Evolutionary conservation across 805 yeast species (phyloP), one percentile per base, ranked within the genome.

Genomic region (Ascoidea asiatica): DNA sequence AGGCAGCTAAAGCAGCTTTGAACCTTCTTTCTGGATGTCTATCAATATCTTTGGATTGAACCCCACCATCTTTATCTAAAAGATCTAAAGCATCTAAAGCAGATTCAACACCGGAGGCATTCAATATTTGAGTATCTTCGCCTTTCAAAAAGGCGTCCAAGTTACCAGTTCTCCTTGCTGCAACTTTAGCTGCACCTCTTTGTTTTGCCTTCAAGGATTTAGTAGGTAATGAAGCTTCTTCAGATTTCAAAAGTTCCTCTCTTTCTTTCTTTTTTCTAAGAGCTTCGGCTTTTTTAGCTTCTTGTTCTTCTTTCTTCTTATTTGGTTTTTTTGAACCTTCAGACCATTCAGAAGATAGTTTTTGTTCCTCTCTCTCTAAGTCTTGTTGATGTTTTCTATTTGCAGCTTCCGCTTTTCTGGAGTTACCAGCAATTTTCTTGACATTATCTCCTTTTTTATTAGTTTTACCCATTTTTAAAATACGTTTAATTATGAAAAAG

Each of bases 11-110:
- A 0, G 95, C 95, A 21, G 90, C 86, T 65, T 84, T 85, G 62
- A 80, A 82, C 57, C 95, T 74, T 63, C 94, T 75, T 66, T 85
- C 95, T 7, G 95, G 95, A 53, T 85, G 95, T 60, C 87, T 77
- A 48, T 85, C 95, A 43, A 85, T 67, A 43, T 77, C 85, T 55
- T 78, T 78, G 48, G 63, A 64, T 38, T 65, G 61, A 29, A 80
- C 79, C 43, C 76, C 81, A 22, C 70, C 75, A 44, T 68, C 74
- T 40, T 66, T 73, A 20, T 67, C 64, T 11, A 88, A 72, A 60
- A 85, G 67, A 4, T 84, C 70, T 56, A 85, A 68, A 4, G 94
- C 94, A 44, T 83, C 86, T 49, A 85, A 65, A 2, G 90, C 92
- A 55, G 74, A 75, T 50, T 85, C 94, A 40, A 85, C 69, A 56